These are phyloP conservation scores for Heterobasidion parviporum DNA, from an alignment of 1,284 basidiomycete genomes.

Conservation along the genomic window DNA sequence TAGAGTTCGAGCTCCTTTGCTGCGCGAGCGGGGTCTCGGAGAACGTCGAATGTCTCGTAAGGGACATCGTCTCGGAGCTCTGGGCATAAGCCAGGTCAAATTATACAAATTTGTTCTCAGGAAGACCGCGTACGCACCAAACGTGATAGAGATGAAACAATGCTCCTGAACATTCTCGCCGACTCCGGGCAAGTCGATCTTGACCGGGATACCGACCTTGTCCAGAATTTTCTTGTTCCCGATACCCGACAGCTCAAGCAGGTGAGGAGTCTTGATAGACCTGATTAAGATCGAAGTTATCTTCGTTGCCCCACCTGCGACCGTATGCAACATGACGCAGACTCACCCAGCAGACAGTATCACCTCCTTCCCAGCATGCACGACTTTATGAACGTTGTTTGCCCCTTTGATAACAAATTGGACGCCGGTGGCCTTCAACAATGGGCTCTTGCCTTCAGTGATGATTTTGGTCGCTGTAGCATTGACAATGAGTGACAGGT, in stretches of 20 bases:
- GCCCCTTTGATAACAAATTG: neutral
- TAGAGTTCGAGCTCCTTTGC: neutral
- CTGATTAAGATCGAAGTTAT: neutral
- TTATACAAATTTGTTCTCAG: neutral
- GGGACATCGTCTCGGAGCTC: neutral
- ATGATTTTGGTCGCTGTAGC: neutral
- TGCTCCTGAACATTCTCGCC: slow-evolving; percentile 1
- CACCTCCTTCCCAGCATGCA: neutral
- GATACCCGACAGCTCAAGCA: slow-evolving; percentile 1
- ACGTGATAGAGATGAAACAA: neutral
- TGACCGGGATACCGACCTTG: neutral
- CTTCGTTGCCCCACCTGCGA: too few species aligned
- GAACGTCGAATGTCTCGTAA: neutral
- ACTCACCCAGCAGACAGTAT: neutral
- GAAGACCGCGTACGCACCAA: neutral
- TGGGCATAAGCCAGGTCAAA: neutral
- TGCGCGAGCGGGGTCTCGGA: neutral
- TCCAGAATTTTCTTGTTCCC: neutral
- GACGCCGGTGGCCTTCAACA: neutral
- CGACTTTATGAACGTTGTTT: neutral
- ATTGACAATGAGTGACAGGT: neutral
- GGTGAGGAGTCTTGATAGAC: neutral
- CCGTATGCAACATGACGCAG: neutral
- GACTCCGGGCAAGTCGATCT: neutral
- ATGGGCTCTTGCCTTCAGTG: neutral